Conservation (phyloP, 1,284 basidiomycete genomes). For the Ceratobasidium sp. region DNA sequence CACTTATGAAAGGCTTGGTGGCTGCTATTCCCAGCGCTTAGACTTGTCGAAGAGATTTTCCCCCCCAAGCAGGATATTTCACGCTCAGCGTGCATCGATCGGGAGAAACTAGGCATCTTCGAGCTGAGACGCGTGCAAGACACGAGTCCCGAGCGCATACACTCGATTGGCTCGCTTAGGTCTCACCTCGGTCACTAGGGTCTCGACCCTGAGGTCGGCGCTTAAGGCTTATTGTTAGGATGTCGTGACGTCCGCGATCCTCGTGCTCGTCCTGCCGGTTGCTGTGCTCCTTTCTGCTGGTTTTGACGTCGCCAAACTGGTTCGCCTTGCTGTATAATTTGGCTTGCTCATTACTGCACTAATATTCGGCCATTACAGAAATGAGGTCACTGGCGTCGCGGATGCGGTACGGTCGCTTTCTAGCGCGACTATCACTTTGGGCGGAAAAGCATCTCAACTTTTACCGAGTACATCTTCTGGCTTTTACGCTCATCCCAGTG, state of each 20-base stretch:
- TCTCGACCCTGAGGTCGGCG: constrained; percentile 10
- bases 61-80: not conserved
- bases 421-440: constrained; percentile 28
- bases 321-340: constrained; percentile 1
- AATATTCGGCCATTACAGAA: not conserved
- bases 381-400: constrained; percentile 5
- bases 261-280: constrained; percentile 4
- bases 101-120: constrained; percentile 1
- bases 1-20: not conserved
- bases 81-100: constrained; percentile 25
- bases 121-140: constrained; percentile 26
- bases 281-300: not conserved
- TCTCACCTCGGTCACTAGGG: no score
- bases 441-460: constrained; percentile 39
- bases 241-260: constrained; percentile 22
- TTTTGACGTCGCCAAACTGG: not conserved
- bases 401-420: constrained; percentile 12
- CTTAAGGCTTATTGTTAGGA: constrained; percentile 10
- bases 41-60: not conserved
- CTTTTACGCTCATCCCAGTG: constrained; percentile 33
- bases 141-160: constrained; percentile 18
- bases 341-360: not conserved
- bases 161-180: constrained; percentile 4
- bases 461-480: constrained; percentile 39
- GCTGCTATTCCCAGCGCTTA: not conserved